Conservation (phyloP, 768 basidiomycete genomes). For the Pleurotus cornucopiae region DNA sequence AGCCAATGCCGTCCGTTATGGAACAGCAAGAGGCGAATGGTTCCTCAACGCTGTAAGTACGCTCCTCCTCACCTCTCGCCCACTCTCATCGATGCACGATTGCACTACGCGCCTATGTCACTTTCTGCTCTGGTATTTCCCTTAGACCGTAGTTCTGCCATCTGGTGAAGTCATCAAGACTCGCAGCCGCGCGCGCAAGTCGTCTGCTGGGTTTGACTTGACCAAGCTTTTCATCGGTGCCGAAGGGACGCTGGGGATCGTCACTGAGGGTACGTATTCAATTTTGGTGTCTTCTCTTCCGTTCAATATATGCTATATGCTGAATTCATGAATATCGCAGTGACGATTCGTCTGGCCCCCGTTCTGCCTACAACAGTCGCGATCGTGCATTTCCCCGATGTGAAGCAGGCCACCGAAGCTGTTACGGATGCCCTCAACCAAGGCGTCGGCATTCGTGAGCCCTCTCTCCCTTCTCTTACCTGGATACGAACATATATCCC, state of each 20-base stretch:
- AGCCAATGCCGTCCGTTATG: constrained; percentile 83
- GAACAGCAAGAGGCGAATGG: constrained; percentile 89
- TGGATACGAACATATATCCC: not conserved
- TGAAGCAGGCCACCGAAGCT: constrained; percentile 70
- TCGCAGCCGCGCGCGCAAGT: constrained; percentile 71
- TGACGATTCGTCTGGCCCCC: constrained; percentile 79
- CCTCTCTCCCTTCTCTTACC: not conserved
- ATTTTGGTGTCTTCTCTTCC: not conserved
- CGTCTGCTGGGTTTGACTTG: constrained; percentile 81
- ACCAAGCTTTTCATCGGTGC: constrained; percentile 88
- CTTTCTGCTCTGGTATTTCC: no score
- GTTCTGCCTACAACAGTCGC: constrained; percentile 80
- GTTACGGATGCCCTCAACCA: constrained; percentile 67
- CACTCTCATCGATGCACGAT: not conserved
- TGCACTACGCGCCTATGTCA: no score
- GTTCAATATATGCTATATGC: not conserved
- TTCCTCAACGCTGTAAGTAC: constrained; percentile 72
- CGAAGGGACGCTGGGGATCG: constrained; percentile 75
- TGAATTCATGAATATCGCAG: constrained; percentile 28
- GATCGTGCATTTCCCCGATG: constrained; percentile 75
- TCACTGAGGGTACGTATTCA: constrained; percentile 65
- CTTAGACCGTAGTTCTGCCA: constrained; percentile 82
- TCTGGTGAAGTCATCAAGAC: constrained; percentile 91
- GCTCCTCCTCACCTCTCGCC: constrained; percentile 3
- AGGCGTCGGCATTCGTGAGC: constrained; percentile 75